Conservation (phyloP, 2,329 filamentous ascomycete genomes). For the Trichoderma aggressivum region DNA sequence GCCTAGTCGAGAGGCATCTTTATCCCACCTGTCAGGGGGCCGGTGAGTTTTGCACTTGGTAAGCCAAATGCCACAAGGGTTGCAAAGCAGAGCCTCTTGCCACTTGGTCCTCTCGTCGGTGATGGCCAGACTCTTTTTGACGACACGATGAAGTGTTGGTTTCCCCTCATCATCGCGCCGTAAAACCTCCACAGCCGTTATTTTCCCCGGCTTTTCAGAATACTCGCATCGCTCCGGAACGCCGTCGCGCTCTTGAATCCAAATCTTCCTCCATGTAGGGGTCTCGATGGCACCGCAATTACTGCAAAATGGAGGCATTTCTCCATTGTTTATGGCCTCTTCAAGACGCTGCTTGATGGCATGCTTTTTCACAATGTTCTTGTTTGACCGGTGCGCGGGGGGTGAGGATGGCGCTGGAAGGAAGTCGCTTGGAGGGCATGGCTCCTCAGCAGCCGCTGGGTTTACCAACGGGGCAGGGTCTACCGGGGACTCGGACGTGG, state of each 20-base stretch:
- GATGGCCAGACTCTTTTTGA: constrained; percentile 68
- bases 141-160: constrained; percentile 65
- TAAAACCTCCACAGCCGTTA: constrained; percentile 70
- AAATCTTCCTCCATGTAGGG: constrained; percentile 92
- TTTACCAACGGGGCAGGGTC: background rate
- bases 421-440: constrained; percentile 44
- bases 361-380: constrained; percentile 62
- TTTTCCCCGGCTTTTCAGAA: constrained; percentile 67
- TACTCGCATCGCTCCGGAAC: constrained; percentile 64
- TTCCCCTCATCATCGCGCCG: constrained; percentile 60
- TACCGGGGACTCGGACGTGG: constrained; percentile 12
- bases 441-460: constrained; percentile 35
- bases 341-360: constrained; percentile 58
- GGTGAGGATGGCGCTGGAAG: constrained; percentile 37
- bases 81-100: constrained; percentile 76
- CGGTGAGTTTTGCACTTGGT: constrained; percentile 83
- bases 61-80: constrained; percentile 95
- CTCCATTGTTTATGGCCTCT: constrained; percentile 67
- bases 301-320: constrained; percentile 82
- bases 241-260: constrained; percentile 71
- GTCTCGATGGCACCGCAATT: constrained; percentile 97
- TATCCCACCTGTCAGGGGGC: constrained; percentile 80
- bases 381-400: constrained; percentile 51
- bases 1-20: constrained; percentile 50
- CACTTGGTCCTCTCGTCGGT: constrained; percentile 65